phyloP scores from a whole-genome alignment of 306 rosid species.

The Vicia sativa region DNA sequence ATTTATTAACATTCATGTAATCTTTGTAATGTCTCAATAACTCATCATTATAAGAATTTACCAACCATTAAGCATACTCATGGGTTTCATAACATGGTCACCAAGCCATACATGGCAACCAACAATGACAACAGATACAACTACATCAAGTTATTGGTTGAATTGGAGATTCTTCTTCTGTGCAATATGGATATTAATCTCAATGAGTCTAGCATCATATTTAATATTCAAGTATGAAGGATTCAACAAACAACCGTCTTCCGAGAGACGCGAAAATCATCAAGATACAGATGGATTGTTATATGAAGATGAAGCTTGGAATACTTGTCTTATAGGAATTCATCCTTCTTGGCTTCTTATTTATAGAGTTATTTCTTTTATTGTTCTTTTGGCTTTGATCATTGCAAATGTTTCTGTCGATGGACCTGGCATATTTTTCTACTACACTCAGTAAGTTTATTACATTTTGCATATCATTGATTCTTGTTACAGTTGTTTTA shows the following conservation, averaged over 20 bases:
- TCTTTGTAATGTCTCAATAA: neutral
- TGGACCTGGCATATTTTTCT: conserved; percentile 69
- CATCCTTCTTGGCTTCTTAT: conserved; percentile 80
- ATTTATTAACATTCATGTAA: no score
- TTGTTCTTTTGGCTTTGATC: conserved; percentile 63
- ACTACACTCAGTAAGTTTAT: conserved; percentile 85
- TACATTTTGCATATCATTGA: neutral
- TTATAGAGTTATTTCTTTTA: conserved; percentile 64
- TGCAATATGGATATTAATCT: conserved; percentile 53
- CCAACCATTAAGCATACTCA: no score
- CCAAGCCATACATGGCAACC: conserved; percentile 66
- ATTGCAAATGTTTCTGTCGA: conserved; percentile 50
- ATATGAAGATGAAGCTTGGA: conserved; percentile 80
- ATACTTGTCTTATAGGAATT: conserved; percentile 61
- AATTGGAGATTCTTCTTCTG: conserved; percentile 83
- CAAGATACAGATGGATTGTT: conserved; percentile 47
- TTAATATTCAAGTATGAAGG: conserved; percentile 75
- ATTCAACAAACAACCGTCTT: conserved; percentile 37
- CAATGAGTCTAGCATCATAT: conserved; percentile 48
- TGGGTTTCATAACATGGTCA: conserved; percentile 71
- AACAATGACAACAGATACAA: conserved; percentile 64
- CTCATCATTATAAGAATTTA: neutral
- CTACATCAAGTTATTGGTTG: conserved; percentile 72
- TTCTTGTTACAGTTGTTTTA: no score
- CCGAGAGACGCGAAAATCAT: conserved; percentile 43